Base-by-base conservation (phyloP, 2,329 filamentous ascomycete species). In the Pseudopithomyces chartarum region DNA sequence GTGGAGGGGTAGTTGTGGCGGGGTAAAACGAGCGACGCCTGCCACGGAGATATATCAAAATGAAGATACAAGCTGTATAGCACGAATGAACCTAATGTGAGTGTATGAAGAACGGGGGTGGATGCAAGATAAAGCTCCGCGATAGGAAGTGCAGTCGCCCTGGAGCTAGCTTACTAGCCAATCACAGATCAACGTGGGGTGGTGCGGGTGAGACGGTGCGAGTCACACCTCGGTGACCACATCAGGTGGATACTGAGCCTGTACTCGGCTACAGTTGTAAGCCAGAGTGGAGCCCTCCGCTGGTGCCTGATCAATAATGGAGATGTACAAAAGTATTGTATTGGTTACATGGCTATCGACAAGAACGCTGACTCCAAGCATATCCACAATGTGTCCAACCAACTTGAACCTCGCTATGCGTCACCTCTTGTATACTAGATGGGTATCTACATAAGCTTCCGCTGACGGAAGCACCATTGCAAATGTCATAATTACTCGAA, bases 401-500 rank as follows among this genome's bases (percentile, higher is more conserved):
- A n/a, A n/a, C n/a, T n/a, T n/a, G n/a, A n/a, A n/a, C n/a, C n/a
- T n/a, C n/a, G 8, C 26, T 8, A 29, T 22, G 15, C 6, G 22
- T 15, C 22, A n/a, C 29, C 15, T 22, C 34, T 50, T 39, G 47
- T 40, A 29, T 50, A 32, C 22, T 19, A 13, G 3, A 39, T 19
- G 34, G 22, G 47, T 40, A 43, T 36, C 49, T 34, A 44, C 32
- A 52, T 29, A 43, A 34, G 26, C 49, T 15, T 22, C 23, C 22
- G 7, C 6, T 17, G 11, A 33, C 5, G 36, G 15, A 40, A 10
- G 19, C 29, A 42, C 32, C 36, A 13, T 32, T 8, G 33, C n/a
- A 17, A 26, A 29, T n/a, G n/a, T 13, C 26, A 6, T 13, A 39
- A 22, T 26, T 50, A 73, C 55, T 83, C 79, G 64, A 93, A 90